A percentile compares a stretch with the other conserved stretches of the same genome.
phyloP scores from a whole-genome alignment of 495 filamentous ascomycete genomes.

The Diplogelasinospora grovesii region DNA sequence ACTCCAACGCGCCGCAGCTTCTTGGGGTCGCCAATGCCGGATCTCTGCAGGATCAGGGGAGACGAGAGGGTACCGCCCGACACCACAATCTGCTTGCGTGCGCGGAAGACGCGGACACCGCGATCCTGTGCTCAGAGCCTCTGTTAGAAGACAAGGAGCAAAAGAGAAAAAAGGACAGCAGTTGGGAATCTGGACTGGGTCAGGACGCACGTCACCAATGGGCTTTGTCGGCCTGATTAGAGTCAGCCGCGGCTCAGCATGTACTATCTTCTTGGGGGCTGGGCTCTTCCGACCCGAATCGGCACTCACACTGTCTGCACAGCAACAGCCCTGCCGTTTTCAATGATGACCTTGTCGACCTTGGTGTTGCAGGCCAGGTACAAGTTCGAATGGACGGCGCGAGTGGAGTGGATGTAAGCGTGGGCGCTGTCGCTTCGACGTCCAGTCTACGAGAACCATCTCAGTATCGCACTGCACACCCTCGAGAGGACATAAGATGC shows the following conservation, averaged over 20 bases:
- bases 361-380: slow-evolving; percentile 76
- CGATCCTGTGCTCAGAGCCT: slow-evolving; percentile 26
- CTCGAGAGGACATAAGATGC: not conserved
- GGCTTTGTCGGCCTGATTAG: slow-evolving; percentile 35
- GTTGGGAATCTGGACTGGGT: no score
- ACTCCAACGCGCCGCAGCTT: slow-evolving; percentile 66
- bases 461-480: not conserved
- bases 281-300: no score
- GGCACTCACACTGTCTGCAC: slow-evolving; percentile 43
- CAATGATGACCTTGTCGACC: slow-evolving; percentile 73
- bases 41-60: slow-evolving; percentile 71
- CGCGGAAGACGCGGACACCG: slow-evolving; percentile 48
- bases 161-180: no score
- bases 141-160: not conserved
- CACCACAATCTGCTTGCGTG: slow-evolving; percentile 72
- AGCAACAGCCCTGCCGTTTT: slow-evolving; percentile 59
- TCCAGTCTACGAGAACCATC: slow-evolving; percentile 40
- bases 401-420: slow-evolving; percentile 64
- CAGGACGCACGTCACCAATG: slow-evolving; percentile 10
- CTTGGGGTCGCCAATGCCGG: slow-evolving; percentile 63
- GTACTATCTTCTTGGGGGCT: no score
- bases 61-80: slow-evolving; percentile 76
- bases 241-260: no score
- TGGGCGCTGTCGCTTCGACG: slow-evolving; percentile 70
- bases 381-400: slow-evolving; percentile 59